Conservation (phyloP, 108 stramenopile genomes). For the Cyclostephanos tholiformis region DNA sequence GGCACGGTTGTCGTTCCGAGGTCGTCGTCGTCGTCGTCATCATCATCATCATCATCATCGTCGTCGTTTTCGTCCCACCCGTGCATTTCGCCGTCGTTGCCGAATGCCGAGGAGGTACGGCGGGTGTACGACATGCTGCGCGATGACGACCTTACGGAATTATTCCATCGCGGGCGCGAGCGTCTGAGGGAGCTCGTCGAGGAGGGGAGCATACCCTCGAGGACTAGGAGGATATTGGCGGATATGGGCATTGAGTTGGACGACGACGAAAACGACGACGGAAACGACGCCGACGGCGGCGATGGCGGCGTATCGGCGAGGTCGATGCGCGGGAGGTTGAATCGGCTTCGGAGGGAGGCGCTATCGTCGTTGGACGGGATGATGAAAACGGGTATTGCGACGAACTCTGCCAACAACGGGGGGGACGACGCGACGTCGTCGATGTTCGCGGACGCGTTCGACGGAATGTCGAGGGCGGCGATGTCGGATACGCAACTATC, state of each 20-base stretch:
- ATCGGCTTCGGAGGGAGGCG: conserved; percentile 68
- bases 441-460: conserved; percentile 69
- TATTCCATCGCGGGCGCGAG: conserved; percentile 65
- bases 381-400: conserved; percentile 17
- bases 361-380: conserved; percentile 43
- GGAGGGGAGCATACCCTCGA: conserved; percentile 56
- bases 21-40: no score
- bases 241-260: conserved; percentile 68
- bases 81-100: conserved; percentile 5
- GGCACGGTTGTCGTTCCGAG: background rate
- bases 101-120: conserved; percentile 56
- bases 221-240: conserved; percentile 60
- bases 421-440: no score
- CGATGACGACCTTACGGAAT: conserved; percentile 76
- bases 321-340: conserved; percentile 36
- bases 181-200: conserved; percentile 70
- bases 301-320: conserved; percentile 6
- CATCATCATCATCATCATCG: no score
- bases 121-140: conserved; percentile 77
- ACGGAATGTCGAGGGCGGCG: conserved; percentile 64
- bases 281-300: conserved; percentile 10
- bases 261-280: conserved; percentile 20
- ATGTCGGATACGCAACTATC: conserved; percentile 72
- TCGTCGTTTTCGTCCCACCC: no score
- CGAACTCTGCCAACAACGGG: no score